Base-by-base conservation (phyloP, 2,329 filamentous ascomycete species). In the Sporothrix variecibatus region DNA sequence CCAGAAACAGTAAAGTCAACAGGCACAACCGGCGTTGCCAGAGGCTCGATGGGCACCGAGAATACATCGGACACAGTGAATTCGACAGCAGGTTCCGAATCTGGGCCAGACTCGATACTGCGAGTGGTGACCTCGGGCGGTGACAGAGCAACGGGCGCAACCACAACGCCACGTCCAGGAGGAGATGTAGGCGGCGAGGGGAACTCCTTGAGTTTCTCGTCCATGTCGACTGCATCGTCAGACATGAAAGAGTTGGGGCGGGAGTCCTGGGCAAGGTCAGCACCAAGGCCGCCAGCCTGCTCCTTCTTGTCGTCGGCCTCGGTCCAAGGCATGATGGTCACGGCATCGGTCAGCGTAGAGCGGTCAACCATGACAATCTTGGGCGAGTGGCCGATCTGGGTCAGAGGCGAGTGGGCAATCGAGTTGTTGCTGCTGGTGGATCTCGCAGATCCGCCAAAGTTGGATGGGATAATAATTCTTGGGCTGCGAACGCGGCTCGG, bases 321-420 rank as follows among this genome's bases (percentile, higher is more conserved):
- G 2, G 73, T 65, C 76, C 73, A 75, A 1, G 78, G 75, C 43
- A 74, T 58, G 28, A 86, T 81, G 53, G 83, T 83, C 74, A 90
- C 82, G 0, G 87, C 85, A 7, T 91, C 89, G 0, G 89, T 91
- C 87, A 91, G 90, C 78, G 86, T 87, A 34, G 86, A 84, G 49
- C 84, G 87, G 76, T 91, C 89, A 11, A 90, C 85, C 88, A 91
- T 91, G 43, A 86, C 82, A 9, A 84, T 80, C 79, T 81, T 86
- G 17, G 87, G 85, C 76, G 90, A 75, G 38, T 82, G 81, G 1
- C 90, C 89, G 6, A 87, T 78, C 6, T 85, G 81, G 0, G 86
- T 85, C 26, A 84, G 81, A 17, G 87, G 85, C n/a, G 86, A 86
- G 23, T 81, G 77, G 0, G 80, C 80, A 31, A 82, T 81, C 6